phyloP scores from a whole-genome alignment of 805 yeast genomes.

The Suhomyces prunicola region DNA sequence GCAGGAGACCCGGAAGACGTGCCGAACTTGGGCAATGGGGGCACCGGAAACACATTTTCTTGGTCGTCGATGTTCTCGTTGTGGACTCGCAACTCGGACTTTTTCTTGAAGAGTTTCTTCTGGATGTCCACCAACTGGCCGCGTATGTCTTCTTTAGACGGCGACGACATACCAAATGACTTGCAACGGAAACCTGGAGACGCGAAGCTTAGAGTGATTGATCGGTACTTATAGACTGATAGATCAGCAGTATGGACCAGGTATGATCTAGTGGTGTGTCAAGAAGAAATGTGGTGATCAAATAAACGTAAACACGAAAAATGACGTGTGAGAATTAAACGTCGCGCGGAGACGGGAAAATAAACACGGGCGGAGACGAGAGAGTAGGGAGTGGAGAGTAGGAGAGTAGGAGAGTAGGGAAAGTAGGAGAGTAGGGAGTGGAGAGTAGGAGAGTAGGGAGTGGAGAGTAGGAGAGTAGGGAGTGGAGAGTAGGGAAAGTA shows the following conservation, averaged over 20 bases:
- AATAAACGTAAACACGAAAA: not conserved
- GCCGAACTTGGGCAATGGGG: slow-evolving; percentile 7
- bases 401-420: no score
- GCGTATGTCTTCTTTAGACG: slow-evolving; percentile 14
- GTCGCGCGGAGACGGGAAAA: not conserved
- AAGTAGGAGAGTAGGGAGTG: no score
- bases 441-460: no score
- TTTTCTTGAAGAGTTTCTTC: slow-evolving; percentile 29
- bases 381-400: no score
- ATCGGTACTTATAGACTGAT: no score
- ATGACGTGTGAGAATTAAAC: not conserved
- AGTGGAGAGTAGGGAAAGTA: no score
- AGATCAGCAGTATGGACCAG: no score
- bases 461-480: no score
- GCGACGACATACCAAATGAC: not conserved
- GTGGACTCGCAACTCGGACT: slow-evolving; percentile 9
- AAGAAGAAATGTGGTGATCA: not conserved
- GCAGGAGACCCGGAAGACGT: not conserved
- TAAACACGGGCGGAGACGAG: no score
- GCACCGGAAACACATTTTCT: slow-evolving; percentile 14
- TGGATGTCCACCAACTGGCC: slow-evolving; percentile 44
- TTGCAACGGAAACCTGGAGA: no score
- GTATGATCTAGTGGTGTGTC: not conserved
- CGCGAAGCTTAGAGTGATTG: no score
- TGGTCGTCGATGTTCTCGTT: slow-evolving; percentile 10